These are phyloP conservation scores for Warburgia ugandensis DNA, from an alignment of 164 flowering plant genomes.

Conservation along the genomic window DNA sequence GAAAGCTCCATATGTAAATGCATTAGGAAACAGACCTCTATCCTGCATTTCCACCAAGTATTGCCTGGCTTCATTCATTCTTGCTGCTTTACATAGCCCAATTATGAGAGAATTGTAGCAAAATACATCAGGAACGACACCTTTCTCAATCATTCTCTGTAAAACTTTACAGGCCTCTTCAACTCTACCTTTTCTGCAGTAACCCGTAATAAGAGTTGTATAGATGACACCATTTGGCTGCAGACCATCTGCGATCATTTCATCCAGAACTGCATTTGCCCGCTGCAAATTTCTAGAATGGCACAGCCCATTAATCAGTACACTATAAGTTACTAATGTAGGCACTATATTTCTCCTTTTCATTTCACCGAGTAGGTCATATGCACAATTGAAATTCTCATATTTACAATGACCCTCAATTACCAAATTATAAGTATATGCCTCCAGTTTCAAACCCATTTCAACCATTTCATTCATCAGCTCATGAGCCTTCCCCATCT, in stretches of 20 bases:
- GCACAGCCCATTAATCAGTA: conserved; percentile 44
- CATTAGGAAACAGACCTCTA: conserved; percentile 47
- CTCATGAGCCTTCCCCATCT: conserved; percentile 39
- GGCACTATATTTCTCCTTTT: conserved; percentile 34
- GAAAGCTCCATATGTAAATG: conserved; percentile 58
- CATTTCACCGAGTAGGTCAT: conserved; percentile 48
- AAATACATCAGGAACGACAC: conserved; percentile 56
- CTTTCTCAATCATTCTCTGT: conserved; percentile 40
- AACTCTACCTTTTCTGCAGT: conserved; percentile 32
- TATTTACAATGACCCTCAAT: conserved; percentile 48
- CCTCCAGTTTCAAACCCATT: conserved; percentile 35
- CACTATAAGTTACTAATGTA: conserved; percentile 30
- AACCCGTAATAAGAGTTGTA: conserved; percentile 43
- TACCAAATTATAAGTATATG: conserved; percentile 33
- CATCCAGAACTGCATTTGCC: conserved; percentile 29
- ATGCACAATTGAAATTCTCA: conserved; percentile 27
- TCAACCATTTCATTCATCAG: conserved; percentile 46
- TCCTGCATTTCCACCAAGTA: conserved; percentile 43
- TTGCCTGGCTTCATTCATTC: conserved; percentile 48
- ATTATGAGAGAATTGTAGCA: conserved; percentile 54
- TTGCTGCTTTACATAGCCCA: conserved; percentile 53
- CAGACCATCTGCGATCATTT: conserved; percentile 34
- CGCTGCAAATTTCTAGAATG: conserved; percentile 28
- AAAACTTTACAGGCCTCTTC: conserved; percentile 41
- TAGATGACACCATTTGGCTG: conserved; percentile 47